Conservation (phyloP, 2,329 filamentous ascomycete genomes). For the Colletotrichum acutatum region DNA sequence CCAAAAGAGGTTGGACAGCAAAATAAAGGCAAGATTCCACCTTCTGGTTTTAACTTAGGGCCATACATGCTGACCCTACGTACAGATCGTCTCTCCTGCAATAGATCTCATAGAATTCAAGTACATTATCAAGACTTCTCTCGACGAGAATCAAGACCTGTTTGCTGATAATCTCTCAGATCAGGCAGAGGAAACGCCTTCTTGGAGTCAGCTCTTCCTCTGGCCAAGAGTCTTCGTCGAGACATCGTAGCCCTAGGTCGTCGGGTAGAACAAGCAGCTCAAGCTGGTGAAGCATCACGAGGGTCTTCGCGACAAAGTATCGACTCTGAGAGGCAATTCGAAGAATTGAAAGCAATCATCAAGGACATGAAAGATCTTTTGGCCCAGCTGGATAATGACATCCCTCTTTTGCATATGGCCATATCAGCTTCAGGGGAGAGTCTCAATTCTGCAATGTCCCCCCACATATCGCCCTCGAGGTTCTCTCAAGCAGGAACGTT, state of each 20-base stretch:
- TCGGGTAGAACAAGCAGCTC: conserved; percentile 76
- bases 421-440: conserved; percentile 94
- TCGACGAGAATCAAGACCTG: background rate
- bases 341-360: conserved; percentile 77
- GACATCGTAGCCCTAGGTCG: conserved; percentile 85
- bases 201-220: conserved; percentile 84
- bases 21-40: conserved; percentile 75
- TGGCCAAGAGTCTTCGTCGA: conserved; percentile 84
- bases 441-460: conserved; percentile 81
- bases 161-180: conserved; percentile 47
- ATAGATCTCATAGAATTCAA: conserved; percentile 95
- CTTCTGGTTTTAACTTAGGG: background rate
- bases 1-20: conserved; percentile 81
- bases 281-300: conserved; percentile 66
- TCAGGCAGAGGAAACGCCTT: conserved; percentile 65
- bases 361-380: conserved; percentile 80
- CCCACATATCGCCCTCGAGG: conserved; percentile 88
- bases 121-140: conserved; percentile 52
- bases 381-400: conserved; percentile 85
- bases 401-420: conserved; percentile 91
- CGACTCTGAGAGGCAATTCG: conserved; percentile 66
- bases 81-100: conserved; percentile 84
- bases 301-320: conserved; percentile 53
- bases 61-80: background rate
- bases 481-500: conserved; percentile 93